These are phyloP conservation scores for Phyllosticta citrichinensis DNA, from an alignment of 2,329 filamentous ascomycete species.

Conservation along the genomic window DNA sequence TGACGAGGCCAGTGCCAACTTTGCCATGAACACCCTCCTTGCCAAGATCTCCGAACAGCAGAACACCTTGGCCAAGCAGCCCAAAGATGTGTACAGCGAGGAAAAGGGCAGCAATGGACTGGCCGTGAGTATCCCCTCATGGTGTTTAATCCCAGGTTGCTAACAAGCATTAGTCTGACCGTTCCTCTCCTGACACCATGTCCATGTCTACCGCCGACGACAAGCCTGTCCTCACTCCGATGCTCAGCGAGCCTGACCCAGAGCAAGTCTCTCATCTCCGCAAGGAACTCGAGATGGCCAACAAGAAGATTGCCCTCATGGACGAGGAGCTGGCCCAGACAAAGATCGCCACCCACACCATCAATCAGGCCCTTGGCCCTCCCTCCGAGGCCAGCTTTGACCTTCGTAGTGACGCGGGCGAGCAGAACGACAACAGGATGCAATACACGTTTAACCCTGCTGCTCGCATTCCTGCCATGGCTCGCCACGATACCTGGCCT, in stretches of 20 bases:
- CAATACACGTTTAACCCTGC: slow-evolving; percentile 43
- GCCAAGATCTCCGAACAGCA: slow-evolving; percentile 62
- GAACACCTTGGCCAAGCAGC: slow-evolving; percentile 5
- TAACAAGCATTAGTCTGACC: neutral
- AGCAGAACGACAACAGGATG: slow-evolving; percentile 40
- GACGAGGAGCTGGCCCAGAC: slow-evolving; percentile 61
- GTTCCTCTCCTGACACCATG: neutral
- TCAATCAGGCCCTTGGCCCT: slow-evolving; percentile 45
- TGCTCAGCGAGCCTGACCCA: neutral
- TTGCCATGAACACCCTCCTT: slow-evolving; percentile 54
- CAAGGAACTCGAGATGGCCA: slow-evolving; percentile 59
- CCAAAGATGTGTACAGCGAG: neutral
- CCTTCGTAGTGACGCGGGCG: slow-evolving; percentile 36
- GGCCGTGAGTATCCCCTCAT: neutral
- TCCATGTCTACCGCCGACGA: neutral
- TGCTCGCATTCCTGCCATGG: slow-evolving; percentile 27
- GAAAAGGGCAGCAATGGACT: neutral
- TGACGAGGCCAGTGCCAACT: neutral
- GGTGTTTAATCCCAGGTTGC: neutral
- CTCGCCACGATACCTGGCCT: slow-evolving; percentile 43
- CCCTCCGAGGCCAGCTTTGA: slow-evolving; percentile 41
- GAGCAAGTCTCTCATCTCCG: slow-evolving; percentile 44
- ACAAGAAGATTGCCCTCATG: slow-evolving; percentile 59
- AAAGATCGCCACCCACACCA: slow-evolving; percentile 49
- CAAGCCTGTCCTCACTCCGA: neutral